Percentiles rank a stretch among this genome's conserved stretches.
These are phyloP conservation scores for Solanum arcanum DNA, from an alignment of 257 asterid species.

Conservation along the genomic window DNA sequence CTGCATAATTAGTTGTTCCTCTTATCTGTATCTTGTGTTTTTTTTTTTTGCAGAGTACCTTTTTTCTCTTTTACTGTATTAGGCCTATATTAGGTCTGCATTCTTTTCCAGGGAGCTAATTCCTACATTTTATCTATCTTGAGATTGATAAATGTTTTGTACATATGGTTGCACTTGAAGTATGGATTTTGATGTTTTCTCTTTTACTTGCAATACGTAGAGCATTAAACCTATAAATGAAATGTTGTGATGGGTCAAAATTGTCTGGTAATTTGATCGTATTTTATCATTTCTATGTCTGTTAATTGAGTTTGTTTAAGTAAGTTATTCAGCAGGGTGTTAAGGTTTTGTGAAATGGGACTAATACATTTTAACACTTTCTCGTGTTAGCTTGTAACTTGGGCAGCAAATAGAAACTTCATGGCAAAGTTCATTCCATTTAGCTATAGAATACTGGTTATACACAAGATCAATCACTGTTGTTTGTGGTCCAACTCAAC, in stretches of 20 bases:
- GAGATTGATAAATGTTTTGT: background rate
- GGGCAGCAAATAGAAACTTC: background rate
- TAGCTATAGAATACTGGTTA: background rate
- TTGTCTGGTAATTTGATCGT: background rate
- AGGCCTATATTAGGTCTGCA: constrained; percentile 1
- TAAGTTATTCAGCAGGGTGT: background rate
- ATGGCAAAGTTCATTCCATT: background rate
- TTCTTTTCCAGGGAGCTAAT: background rate
- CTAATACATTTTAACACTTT: background rate
- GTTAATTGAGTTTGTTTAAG: background rate
- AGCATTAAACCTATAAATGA: background rate
- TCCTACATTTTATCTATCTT: background rate
- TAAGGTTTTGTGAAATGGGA: background rate
- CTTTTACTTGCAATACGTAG: background rate
- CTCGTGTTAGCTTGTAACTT: background rate
- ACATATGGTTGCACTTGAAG: background rate
- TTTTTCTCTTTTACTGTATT: background rate
- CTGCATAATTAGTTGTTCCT: background rate
- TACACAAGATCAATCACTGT: background rate
- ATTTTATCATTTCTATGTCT: accelerated
- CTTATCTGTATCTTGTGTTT: background rate
- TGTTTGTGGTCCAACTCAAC: background rate
- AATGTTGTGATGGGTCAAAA: background rate
- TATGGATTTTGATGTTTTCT: background rate
- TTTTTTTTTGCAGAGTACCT: background rate